A percentile compares a stretch with the other conserved stretches of the same genome.
Evolutionary conservation across 805 yeast genomes (phyloP).

Genomic region (Peterozyma xylosa): DNA sequence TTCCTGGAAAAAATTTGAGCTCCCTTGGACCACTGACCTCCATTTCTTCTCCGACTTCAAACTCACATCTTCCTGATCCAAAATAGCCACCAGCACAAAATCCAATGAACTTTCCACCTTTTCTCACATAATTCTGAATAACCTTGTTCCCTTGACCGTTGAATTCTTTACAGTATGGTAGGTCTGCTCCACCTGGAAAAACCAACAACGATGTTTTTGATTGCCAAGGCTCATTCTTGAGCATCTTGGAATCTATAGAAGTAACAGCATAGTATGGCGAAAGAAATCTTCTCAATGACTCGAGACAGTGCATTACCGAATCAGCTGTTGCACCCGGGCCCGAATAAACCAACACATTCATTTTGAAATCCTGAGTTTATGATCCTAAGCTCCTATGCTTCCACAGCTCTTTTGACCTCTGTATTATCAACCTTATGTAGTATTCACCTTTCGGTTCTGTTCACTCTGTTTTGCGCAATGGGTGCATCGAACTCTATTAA

Average conservation of each 20-base stretch:
- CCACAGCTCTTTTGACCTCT: no score
- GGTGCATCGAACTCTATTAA: no score
- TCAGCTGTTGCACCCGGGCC: conserved; percentile 85
- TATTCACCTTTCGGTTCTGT: no score
- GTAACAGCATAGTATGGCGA: conserved; percentile 88
- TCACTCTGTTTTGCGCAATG: no score
- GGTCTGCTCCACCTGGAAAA: conserved; percentile 95
- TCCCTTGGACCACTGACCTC: conserved; percentile 88
- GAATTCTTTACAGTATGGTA: conserved; percentile 71
- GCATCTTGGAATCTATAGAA: conserved; percentile 52
- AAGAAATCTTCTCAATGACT: conserved; percentile 62
- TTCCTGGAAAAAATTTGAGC: conserved; percentile 75
- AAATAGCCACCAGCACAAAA: conserved; percentile 96
- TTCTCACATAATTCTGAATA: conserved; percentile 56
- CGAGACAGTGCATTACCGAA: conserved; percentile 77
- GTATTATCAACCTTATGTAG: no score
- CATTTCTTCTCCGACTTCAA: conserved; percentile 65
- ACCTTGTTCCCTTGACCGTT: conserved; percentile 60
- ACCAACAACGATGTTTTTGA: conserved; percentile 71
- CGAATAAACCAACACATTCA: conserved; percentile 73
- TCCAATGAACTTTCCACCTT: conserved; percentile 82
- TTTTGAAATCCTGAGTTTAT: conserved; percentile 19
- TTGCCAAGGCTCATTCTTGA: conserved; percentile 84
- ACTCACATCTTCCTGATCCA: conserved; percentile 68
- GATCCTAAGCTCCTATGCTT: no score